A percentile compares a stretch with the other conserved stretches of the same genome.
Evolutionary conservation across 2,329 filamentous ascomycete species (phyloP).

Genomic region (Alternaria novae-zelandiae): DNA sequence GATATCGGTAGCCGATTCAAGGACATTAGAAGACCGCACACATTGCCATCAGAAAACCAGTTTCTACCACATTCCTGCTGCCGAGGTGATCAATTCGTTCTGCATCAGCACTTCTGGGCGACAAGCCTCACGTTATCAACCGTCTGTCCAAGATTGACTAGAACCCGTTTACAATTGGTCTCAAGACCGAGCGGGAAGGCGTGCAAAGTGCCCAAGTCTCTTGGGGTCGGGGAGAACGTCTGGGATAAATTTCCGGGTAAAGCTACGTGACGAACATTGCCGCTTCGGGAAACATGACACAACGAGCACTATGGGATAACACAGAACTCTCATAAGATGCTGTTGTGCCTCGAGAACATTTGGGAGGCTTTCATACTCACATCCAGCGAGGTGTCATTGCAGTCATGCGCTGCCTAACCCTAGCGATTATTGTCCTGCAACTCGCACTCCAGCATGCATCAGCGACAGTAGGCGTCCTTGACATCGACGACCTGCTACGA

Average conservation of each 20-base stretch:
- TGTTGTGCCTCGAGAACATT: too few species aligned
- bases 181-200: too few species aligned
- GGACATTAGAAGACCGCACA: too few species aligned
- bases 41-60: too few species aligned
- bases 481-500: constrained; percentile 20
- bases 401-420: not conserved
- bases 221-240: not conserved
- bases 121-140: not conserved
- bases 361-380: not conserved
- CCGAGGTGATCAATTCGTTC: not conserved
- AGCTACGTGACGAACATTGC: not conserved
- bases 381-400: not conserved
- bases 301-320: not conserved
- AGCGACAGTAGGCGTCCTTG: constrained; percentile 18
- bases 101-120: not conserved
- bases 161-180: not conserved
- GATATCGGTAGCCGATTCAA: too few species aligned
- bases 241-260: constrained; percentile 15
- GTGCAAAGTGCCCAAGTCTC: constrained; percentile 11
- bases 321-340: not conserved
- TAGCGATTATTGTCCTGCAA: not conserved
- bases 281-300: not conserved
- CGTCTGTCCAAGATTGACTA: too few species aligned
- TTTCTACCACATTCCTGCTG: not conserved
- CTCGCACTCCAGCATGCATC: not conserved